Percentiles rank a stretch among this genome's conserved stretches.
phyloP scores from a whole-genome alignment of 2,329 filamentous ascomycete genomes.

The Polytolypa hystricis region DNA sequence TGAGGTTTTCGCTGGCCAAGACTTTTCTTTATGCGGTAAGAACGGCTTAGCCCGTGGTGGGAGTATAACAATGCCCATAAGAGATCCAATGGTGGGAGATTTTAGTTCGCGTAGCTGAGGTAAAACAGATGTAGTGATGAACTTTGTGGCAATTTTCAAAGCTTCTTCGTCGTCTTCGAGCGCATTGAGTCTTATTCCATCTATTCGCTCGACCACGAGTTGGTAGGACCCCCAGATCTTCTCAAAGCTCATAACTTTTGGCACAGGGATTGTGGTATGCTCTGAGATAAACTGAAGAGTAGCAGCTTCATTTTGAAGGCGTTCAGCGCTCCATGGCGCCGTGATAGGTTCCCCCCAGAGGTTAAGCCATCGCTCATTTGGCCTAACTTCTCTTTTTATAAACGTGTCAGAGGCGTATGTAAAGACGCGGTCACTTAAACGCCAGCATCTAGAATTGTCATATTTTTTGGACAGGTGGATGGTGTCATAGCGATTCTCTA shows the following conservation, averaged over 20 bases:
- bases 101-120: constrained; percentile 1
- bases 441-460: not conserved
- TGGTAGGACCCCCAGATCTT: constrained; percentile 4
- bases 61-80: constrained; percentile 3
- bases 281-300: constrained; percentile 5
- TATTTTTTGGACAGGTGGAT: not conserved
- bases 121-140: constrained; percentile 2
- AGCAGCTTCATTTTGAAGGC: constrained; percentile 9
- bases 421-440: not conserved
- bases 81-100: constrained; percentile 3
- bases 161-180: constrained; percentile 4
- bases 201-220: constrained; percentile 3
- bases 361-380: not conserved
- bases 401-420: not conserved
- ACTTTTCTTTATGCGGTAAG: constrained; percentile 1
- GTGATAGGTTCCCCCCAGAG: not conserved
- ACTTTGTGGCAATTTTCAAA: constrained; percentile 1
- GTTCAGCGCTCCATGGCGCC: constrained; percentile 1
- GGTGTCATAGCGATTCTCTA: not conserved
- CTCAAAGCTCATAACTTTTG: constrained; percentile 2
- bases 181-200: constrained; percentile 3
- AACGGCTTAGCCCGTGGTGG: constrained; percentile 1
- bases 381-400: constrained; percentile 5
- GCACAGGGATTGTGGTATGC: constrained; percentile 8
- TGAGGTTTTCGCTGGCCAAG: constrained; percentile 3